These are phyloP conservation scores for Xerophyta viscosa DNA, from an alignment of 106 monocot genomes.

Conservation along the genomic window DNA sequence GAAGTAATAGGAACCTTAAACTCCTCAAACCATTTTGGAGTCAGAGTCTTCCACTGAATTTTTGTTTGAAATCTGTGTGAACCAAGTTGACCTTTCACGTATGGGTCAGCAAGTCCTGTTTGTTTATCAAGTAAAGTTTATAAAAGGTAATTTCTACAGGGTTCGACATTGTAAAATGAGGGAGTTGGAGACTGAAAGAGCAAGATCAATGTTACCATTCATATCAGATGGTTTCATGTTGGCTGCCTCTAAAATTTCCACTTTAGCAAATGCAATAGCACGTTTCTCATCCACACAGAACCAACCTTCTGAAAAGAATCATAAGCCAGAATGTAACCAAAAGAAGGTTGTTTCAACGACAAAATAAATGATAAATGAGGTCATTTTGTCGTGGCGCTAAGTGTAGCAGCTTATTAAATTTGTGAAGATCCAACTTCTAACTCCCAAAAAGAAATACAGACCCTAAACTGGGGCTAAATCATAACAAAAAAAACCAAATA, in stretches of 20 bases:
- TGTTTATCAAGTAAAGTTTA: background rate
- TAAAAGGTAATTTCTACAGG: background rate
- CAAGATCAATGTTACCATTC: conserved; percentile 27
- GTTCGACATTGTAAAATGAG: background rate
- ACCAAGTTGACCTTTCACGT: conserved; percentile 82
- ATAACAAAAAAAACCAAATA: too few relatives aligned
- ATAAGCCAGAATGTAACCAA: background rate
- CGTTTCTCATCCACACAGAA: conserved; percentile 73
- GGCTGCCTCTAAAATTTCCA: conserved; percentile 84
- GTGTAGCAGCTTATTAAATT: too few relatives aligned
- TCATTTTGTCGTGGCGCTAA: too few relatives aligned
- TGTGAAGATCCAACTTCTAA: too few relatives aligned
- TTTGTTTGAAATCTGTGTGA: conserved; percentile 64
- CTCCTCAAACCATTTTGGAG: conserved; percentile 83
- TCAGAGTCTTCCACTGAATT: conserved; percentile 64
- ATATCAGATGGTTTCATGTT: conserved; percentile 89
- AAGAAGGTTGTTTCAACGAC: background rate
- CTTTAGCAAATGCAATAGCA: conserved; percentile 59
- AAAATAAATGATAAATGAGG: too few relatives aligned
- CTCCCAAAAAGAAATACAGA: too few relatives aligned
- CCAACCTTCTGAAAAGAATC: conserved; percentile 45
- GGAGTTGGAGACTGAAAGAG: background rate
- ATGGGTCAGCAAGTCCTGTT: conserved; percentile 86
- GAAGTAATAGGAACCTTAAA: conserved; percentile 81
- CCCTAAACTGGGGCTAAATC: too few relatives aligned